These are phyloP conservation scores for Penicillium fuscoglaucum DNA, from an alignment of 2,329 filamentous ascomycete genomes.

Conservation along the genomic window DNA sequence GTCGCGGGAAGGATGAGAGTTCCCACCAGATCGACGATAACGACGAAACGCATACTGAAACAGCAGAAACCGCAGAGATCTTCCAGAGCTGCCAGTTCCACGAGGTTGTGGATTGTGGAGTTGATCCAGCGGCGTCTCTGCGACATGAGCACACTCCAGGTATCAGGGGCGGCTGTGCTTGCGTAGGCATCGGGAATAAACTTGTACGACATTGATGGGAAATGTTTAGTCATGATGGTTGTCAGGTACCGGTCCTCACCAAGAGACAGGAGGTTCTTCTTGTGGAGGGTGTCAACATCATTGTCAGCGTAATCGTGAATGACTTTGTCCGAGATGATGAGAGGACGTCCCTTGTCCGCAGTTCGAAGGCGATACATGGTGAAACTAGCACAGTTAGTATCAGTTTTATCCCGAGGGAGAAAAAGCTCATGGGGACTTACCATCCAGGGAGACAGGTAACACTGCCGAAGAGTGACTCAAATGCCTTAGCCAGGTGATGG, in stretches of 20 bases:
- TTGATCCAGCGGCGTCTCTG: constrained; percentile 99
- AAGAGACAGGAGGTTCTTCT: constrained; percentile 88
- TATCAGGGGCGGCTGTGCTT: constrained; percentile 88
- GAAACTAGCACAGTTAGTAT: constrained; percentile 67
- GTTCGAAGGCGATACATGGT: constrained; percentile 97
- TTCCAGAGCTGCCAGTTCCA: constrained; percentile 83
- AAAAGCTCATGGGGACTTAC: constrained; percentile 57
- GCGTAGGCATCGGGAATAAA: constrained; percentile 93
- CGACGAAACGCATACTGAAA: constrained; percentile 96
- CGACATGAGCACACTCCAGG: constrained; percentile 91
- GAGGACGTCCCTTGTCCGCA: constrained; percentile 86
- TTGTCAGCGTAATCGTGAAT: constrained; percentile 87
- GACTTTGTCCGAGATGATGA: constrained; percentile 87
- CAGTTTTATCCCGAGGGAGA: not conserved
- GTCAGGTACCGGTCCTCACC: constrained; percentile 97
- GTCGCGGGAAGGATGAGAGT: constrained; percentile 91
- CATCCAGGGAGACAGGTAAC: constrained; percentile 99
- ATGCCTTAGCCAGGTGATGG: constrained; percentile 93
- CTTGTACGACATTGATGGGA: constrained; percentile 93
- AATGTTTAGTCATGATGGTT: constrained; percentile 97
- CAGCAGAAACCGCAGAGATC: constrained; percentile 99
- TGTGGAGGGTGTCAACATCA: constrained; percentile 89
- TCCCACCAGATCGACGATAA: constrained; percentile 90
- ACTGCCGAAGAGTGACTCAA: constrained; percentile 95
- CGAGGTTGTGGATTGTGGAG: constrained; percentile 95